These are phyloP conservation scores for Citrus sinensis DNA, from an alignment of 345 rosid species.

Conservation along the genomic window DVS_A1.0 CM039169.1:31319501-31320000, in stretches of 20 bases:
- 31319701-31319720: too few relatives aligned
- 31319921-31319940: slow-evolving; percentile 35
- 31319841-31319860: slow-evolving; percentile 83
- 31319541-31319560: too few relatives aligned
- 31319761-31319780: neutral
- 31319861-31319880: slow-evolving; percentile 56
- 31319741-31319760: neutral
- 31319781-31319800: neutral
- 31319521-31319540: too few relatives aligned
- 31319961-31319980: slow-evolving; percentile 62
- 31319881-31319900: slow-evolving; percentile 44
- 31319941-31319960: slow-evolving; percentile 42
- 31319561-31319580: too few relatives aligned
- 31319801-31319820: neutral
- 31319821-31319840: slow-evolving; percentile 68
- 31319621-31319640: slow-evolving; percentile 30
- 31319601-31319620: slow-evolving; percentile 41
- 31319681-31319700: neutral
- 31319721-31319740: neutral
- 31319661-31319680: slow-evolving; percentile 75
- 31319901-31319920: slow-evolving; percentile 52
- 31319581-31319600: slow-evolving; percentile 52
- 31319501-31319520: too few relatives aligned
- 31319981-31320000: slow-evolving; percentile 58
- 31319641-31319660: slow-evolving; percentile 48